Base-by-base conservation (phyloP, 805 yeast genomes). In the Spencermartinsiella europaea region DNA sequence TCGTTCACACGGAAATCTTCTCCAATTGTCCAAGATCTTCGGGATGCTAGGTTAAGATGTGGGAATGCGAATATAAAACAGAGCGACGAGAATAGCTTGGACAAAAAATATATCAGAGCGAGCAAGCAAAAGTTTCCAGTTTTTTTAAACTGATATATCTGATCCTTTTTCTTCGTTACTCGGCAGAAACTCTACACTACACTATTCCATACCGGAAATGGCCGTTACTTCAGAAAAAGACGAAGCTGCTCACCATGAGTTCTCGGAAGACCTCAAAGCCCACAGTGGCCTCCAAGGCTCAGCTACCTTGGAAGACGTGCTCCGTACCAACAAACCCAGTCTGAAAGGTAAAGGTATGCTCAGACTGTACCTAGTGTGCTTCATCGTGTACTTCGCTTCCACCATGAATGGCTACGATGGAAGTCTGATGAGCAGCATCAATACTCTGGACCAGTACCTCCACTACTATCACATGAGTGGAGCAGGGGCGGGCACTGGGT, bases 381-480 rank as follows among this genome's bases (percentile, higher is more conserved):
- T 34, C 14, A 19, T 47, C 19, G 46, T 50, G 2, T 50, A 47
- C 22, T 36, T 50, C 20, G 39, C 43, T 16, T 20, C 49, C 2
- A 47, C 54, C 36, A 38, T 42, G 48, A 42, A 45, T 19, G 56
- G 56, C 10, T 52, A 37, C 21, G 56, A 52, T 25, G 54, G 56
- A 7, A 44, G 50, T 33, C 34, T 52, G 37, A 48, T 52, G 52
- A 37, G 54, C 28, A 37, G 43, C 21, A 50, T 52, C 45, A 50
- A 52, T 33, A 47, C 56, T 10, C 21, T 50, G 28, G 46, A 46
- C 4, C 45, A 47, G 27, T 52, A 44, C 21, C 46, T 21, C 12
- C 52, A 47, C 21, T 47, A 44, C 27, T 52, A 28, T 28, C 12
- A 36, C 19, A 19, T 46, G 42, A 15, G 27, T 10, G 45, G 36